A percentile compares a stretch with the other conserved stretches of the same genome.
Conservation (phyloP, 2,329 filamentous ascomycete species). For the Podosphaera aphanis region DNA sequence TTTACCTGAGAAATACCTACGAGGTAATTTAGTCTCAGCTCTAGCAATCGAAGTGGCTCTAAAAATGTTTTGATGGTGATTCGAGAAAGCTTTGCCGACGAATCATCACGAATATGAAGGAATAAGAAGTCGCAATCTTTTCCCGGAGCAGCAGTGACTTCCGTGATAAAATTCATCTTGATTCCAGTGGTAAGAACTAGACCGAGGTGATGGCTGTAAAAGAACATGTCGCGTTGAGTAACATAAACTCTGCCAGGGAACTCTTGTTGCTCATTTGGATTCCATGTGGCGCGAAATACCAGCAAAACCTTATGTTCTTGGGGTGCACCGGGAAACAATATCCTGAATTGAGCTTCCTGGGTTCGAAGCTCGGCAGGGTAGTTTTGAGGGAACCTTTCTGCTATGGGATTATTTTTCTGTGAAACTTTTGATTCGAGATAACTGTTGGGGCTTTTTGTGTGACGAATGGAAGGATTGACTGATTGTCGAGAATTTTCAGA, state of each 20-base stretch:
- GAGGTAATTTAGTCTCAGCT: constrained; percentile 63
- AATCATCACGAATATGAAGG: constrained; percentile 34
- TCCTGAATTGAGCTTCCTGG: constrained; percentile 80
- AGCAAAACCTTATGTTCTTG: constrained; percentile 63
- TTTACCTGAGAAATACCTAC: constrained; percentile 58
- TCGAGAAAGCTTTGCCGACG: constrained; percentile 17
- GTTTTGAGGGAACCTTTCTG: constrained; percentile 36
- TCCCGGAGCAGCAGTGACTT: constrained; percentile 75
- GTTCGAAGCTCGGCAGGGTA: constrained; percentile 66
- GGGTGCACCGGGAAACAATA: constrained; percentile 65
- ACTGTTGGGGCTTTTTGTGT: constrained; percentile 13
- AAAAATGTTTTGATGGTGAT: constrained; percentile 85
- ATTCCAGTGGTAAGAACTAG: constrained; percentile 66
- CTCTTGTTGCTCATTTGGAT: constrained; percentile 47
- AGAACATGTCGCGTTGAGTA: constrained; percentile 71
- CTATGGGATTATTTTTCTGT: constrained; percentile 6
- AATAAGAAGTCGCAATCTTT: constrained; percentile 85
- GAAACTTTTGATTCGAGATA: constrained; percentile 18
- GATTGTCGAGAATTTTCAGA: constrained; percentile 6
- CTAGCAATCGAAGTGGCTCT: constrained; percentile 61
- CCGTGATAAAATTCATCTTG: constrained; percentile 49
- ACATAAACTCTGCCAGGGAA: constrained; percentile 75
- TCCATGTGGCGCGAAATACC: constrained; percentile 80
- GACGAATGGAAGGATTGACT: constrained; percentile 8
- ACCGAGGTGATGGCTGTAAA: constrained; percentile 87